Conservation (phyloP, 2,329 filamentous ascomycete genomes). For the Clonostachys rosea region DNA sequence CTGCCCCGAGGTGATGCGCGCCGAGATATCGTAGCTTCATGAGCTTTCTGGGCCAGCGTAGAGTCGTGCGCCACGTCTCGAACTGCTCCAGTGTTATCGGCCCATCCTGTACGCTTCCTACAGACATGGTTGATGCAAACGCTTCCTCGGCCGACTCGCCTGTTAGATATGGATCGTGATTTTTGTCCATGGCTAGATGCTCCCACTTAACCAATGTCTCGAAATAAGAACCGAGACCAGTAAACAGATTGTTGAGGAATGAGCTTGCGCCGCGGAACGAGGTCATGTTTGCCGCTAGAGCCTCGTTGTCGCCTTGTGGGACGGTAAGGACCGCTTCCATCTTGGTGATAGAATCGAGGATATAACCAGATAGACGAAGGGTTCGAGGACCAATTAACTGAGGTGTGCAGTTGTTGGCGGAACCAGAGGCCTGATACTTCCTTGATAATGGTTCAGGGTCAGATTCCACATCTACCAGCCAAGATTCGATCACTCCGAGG, state of each 20-base stretch:
- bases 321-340: too few relatives aligned
- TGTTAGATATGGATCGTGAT: not conserved
- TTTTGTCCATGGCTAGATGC: not conserved
- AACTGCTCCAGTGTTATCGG: not conserved
- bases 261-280: too few relatives aligned
- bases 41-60: not conserved
- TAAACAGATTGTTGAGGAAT: not conserved
- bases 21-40: not conserved
- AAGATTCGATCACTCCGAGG: not conserved
- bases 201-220: not conserved
- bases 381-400: not conserved
- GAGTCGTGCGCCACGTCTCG: not conserved
- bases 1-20: not conserved
- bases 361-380: too few relatives aligned
- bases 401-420: not conserved
- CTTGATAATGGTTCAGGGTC: not conserved
- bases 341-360: too few relatives aligned
- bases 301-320: too few relatives aligned
- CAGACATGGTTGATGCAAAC: not conserved
- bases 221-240: not conserved
- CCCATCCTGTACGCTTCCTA: not conserved
- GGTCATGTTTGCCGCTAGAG: too few relatives aligned
- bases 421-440: not conserved
- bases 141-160: not conserved
- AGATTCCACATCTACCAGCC: not conserved